phyloP scores from a whole-genome alignment of 108 stramenopile genomes.

The Thalassiosira profunda region DNA sequence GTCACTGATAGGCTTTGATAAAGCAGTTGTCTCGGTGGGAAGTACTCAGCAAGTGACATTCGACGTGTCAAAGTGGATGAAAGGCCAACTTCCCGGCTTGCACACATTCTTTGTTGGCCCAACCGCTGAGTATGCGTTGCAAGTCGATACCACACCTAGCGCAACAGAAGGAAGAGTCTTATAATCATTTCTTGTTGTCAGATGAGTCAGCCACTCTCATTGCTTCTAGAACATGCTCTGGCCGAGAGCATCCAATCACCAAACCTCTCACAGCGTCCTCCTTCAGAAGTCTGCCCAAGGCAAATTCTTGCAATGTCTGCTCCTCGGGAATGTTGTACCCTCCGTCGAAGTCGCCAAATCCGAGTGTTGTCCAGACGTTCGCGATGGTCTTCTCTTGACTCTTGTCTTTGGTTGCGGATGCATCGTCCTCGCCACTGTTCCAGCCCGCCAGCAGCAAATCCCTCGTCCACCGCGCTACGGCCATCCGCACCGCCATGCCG shows the following conservation, averaged over 20 bases:
- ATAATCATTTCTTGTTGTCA: too few relatives aligned
- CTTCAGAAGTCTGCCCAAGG: slow-evolving; percentile 55
- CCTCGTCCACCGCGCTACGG: slow-evolving; percentile 82
- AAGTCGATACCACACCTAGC: too few relatives aligned
- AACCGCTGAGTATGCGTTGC: too few relatives aligned
- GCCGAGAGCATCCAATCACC: slow-evolving; percentile 44
- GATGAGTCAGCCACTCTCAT: slow-evolving; percentile 26
- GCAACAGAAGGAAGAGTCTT: too few relatives aligned
- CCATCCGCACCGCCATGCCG: slow-evolving; percentile 76
- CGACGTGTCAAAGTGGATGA: too few relatives aligned
- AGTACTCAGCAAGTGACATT: background rate
- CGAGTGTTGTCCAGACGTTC: slow-evolving; percentile 17
- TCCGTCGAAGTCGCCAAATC: slow-evolving; percentile 25
- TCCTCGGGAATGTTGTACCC: slow-evolving; percentile 64
- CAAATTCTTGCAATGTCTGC: slow-evolving; percentile 80
- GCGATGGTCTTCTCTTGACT: slow-evolving; percentile 29
- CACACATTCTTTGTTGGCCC: too few relatives aligned
- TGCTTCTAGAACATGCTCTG: slow-evolving; percentile 53
- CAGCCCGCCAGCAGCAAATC: slow-evolving; percentile 66
- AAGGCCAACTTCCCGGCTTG: too few relatives aligned
- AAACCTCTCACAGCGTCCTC: slow-evolving; percentile 36
- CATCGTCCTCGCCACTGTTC: slow-evolving; percentile 8
- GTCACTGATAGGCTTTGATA: slow-evolving; percentile 23
- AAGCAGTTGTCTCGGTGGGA: slow-evolving; percentile 5
- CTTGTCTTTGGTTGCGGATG: background rate